A percentile compares a stretch with the other conserved stretches of the same genome.
These are phyloP conservation scores for Przewalskia tangutica DNA, from an alignment of 257 asterid genomes.

Conservation along the genomic window DNA sequence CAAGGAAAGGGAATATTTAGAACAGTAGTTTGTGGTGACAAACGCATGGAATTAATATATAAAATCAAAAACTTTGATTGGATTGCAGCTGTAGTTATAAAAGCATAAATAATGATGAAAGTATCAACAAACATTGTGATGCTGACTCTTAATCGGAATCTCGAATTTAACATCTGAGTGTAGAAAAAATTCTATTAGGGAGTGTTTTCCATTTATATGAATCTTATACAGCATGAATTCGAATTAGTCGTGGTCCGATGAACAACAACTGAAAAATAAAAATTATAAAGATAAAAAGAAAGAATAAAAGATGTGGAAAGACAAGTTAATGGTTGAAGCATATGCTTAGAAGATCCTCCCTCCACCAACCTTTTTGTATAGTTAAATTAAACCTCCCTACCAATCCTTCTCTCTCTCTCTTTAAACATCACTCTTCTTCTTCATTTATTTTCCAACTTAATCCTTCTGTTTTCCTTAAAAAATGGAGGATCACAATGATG, in stretches of 20 bases:
- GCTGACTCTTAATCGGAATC: background rate
- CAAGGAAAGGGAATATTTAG: background rate
- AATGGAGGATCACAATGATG: slow-evolving; percentile 2
- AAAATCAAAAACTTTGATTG: background rate
- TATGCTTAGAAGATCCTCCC: slow-evolving; percentile 13
- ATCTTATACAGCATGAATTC: accelerated
- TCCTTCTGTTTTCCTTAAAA: background rate
- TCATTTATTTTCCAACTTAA: background rate
- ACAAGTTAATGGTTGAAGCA: slow-evolving; percentile 6
- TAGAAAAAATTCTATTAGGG: background rate
- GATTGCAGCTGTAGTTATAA: background rate
- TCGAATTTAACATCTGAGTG: background rate
- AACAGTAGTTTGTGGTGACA: background rate
- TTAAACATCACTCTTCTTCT: background rate
- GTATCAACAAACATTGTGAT: background rate
- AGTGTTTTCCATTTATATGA: accelerated
- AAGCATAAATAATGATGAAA: background rate
- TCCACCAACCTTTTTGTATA: background rate
- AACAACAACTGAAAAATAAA: too few relatives aligned
- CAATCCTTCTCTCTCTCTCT: background rate
- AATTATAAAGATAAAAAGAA: background rate
- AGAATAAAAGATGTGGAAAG: background rate
- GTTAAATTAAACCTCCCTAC: background rate
- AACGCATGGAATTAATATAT: background rate
- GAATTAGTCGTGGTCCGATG: accelerated